phyloP scores from a whole-genome alignment of 805 yeast genomes.

The Candida tibetensis region DNA sequence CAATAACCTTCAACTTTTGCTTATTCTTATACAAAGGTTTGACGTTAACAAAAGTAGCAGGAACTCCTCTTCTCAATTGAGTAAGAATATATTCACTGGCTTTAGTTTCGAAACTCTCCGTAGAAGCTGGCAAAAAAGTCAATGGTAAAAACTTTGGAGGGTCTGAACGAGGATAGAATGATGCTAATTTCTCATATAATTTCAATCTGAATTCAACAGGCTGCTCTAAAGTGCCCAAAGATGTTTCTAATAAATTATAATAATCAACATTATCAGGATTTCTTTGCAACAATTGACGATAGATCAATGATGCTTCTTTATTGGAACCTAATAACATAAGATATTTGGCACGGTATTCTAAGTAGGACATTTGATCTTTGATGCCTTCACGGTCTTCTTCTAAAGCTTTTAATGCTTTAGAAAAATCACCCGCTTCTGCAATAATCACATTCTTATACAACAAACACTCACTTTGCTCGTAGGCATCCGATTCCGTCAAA shows the following conservation, averaged over 20 bases:
- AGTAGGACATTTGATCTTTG: slow-evolving; percentile 55
- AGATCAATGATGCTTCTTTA: slow-evolving; percentile 65
- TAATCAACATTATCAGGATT: slow-evolving; percentile 78
- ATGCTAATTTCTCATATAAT: slow-evolving; percentile 62
- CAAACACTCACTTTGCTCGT: slow-evolving; percentile 78
- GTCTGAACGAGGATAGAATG: slow-evolving; percentile 80
- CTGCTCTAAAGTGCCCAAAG: slow-evolving; percentile 46
- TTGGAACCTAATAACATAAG: slow-evolving; percentile 53
- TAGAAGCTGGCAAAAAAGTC: slow-evolving; percentile 58
- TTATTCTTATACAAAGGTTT: slow-evolving; percentile 68
- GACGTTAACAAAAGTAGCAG: slow-evolving; percentile 82
- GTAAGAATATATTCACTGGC: slow-evolving; percentile 53
- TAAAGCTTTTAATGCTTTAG: slow-evolving; percentile 61
- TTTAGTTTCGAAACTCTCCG: slow-evolving; percentile 44
- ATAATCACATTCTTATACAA: slow-evolving; percentile 70
- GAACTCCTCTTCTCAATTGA: slow-evolving; percentile 78
- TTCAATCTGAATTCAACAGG: slow-evolving; percentile 50
- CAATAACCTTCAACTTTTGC: slow-evolving; percentile 42
- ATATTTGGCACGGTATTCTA: slow-evolving; percentile 67
- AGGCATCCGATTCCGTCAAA: slow-evolving; percentile 60
- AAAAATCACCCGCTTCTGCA: slow-evolving; percentile 58
- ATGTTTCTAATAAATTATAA: slow-evolving; percentile 62
- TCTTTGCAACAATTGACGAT: slow-evolving; percentile 69
- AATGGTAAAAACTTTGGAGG: slow-evolving; percentile 78
- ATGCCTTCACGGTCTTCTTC: slow-evolving; percentile 48